These are phyloP conservation scores for Trichocomaceae sp. DNA, from an alignment of 2,329 filamentous ascomycete genomes.

Conservation along the genomic window DNA sequence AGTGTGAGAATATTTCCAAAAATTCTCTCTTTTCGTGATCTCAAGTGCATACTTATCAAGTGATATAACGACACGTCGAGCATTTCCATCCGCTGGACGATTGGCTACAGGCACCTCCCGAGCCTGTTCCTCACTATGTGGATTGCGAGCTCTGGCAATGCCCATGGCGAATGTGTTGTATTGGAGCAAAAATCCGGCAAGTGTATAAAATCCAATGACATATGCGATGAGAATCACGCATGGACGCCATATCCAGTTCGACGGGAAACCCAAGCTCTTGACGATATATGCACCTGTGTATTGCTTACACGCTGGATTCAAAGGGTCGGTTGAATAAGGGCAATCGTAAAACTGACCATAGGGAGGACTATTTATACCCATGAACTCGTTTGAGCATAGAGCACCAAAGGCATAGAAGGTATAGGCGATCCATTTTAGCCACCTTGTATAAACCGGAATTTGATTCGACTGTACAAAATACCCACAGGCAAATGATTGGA, in stretches of 20 bases:
- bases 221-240: conserved; percentile 59
- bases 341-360: conserved; percentile 66
- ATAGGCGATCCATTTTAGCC: conserved; percentile 54
- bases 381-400: conserved; percentile 65
- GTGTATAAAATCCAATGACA: conserved; percentile 54
- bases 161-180: conserved; percentile 63
- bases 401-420: conserved; percentile 61
- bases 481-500: conserved; percentile 68
- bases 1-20: conserved; percentile 38
- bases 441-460: conserved; percentile 70
- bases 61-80: no score
- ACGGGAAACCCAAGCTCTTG: conserved; percentile 60
- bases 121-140: conserved; percentile 57
- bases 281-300: conserved; percentile 67
- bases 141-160: conserved; percentile 55
- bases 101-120: no score
- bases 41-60: no score
- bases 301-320: conserved; percentile 59
- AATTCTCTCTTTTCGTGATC: conserved; percentile 54
- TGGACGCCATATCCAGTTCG: conserved; percentile 60
- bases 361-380: conserved; percentile 27
- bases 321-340: conserved; percentile 54
- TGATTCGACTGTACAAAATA: conserved; percentile 69
- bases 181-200: conserved; percentile 56
- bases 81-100: no score